These are phyloP conservation scores for Suillus discolor DNA, from an alignment of 768 basidiomycete species.

Conservation along the genomic window DNA sequence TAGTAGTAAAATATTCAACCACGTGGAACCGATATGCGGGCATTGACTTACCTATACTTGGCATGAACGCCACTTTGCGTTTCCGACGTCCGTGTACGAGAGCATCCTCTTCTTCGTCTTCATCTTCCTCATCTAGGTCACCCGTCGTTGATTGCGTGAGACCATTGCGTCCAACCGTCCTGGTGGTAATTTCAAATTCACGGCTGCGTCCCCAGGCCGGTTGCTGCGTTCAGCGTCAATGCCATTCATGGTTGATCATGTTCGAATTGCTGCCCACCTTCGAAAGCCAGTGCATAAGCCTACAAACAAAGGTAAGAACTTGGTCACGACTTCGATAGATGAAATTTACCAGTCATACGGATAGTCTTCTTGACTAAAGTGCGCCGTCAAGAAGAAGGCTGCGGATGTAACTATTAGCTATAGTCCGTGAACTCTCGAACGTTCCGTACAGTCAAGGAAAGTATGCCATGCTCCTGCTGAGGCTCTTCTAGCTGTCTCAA, in stretches of 20 bases:
- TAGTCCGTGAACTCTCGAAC: conserved; percentile 7
- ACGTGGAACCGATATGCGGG: conserved; percentile 16
- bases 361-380: conserved; percentile 87
- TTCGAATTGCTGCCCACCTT: conserved; percentile 51
- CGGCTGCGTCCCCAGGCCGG: conserved; percentile 88
- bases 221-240: conserved; percentile 55
- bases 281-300: conserved; percentile 89
- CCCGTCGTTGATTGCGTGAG: conserved; percentile 71
- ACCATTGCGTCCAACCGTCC: conserved; percentile 64
- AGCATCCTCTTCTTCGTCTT: conserved; percentile 55
- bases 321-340: conserved; percentile 5
- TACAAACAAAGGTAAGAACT: conserved; percentile 29
- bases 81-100: conserved; percentile 71
- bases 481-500: conserved; percentile 80
- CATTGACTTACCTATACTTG: conserved; percentile 66
- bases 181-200: conserved; percentile 89
- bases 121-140: conserved; percentile 80
- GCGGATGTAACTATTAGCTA: conserved; percentile 26
- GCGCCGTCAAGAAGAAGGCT: conserved; percentile 89
- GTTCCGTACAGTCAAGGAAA: conserved; percentile 73
- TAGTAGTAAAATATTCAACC: conserved; percentile 39
- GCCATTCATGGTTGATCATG: conserved; percentile 3
- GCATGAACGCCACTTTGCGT: conserved; percentile 84
- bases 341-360: conserved; percentile 76
- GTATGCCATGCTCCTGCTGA: conserved; percentile 89